Conservation (phyloP, 805 yeast species). For the Ogataea zsoltii region DNA sequence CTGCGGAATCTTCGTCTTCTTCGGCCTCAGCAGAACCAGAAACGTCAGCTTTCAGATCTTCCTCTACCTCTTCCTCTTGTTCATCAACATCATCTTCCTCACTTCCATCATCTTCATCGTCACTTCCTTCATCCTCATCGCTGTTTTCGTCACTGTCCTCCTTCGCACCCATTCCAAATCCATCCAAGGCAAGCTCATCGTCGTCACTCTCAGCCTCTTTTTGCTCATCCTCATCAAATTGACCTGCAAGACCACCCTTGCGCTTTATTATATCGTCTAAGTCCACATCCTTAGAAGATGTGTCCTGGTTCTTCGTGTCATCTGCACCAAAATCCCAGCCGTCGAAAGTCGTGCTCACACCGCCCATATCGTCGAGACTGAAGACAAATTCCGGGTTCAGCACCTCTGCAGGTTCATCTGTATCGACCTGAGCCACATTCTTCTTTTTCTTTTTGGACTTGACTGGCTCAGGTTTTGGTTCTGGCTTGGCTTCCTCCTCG, state of each 20-base stretch:
- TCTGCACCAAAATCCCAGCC: conserved; percentile 86
- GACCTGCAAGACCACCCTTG: conserved; percentile 64
- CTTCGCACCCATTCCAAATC: conserved; percentile 40
- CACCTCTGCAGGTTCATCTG: conserved; percentile 44
- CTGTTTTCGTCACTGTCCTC: conserved; percentile 31
- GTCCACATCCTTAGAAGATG: conserved; percentile 64
- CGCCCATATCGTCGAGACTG: conserved; percentile 52
- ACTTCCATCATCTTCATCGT: conserved; percentile 35
- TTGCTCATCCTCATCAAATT: conserved; percentile 38
- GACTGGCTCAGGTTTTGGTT: conserved; percentile 1
- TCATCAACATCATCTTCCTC: conserved; percentile 37
- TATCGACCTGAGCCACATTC: conserved; percentile 26
- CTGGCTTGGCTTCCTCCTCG: conserved; percentile 24
- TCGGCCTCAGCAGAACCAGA: conserved; percentile 27
- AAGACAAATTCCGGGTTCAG: conserved; percentile 76
- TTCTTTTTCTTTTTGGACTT: conserved; percentile 16
- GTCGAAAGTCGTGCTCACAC: conserved; percentile 43
- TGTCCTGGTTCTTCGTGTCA: conserved; percentile 25
- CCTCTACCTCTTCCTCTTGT: conserved; percentile 30
- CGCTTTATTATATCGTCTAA: conserved; percentile 83
- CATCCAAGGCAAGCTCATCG: conserved; percentile 44
- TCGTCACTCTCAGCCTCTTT: conserved; percentile 38
- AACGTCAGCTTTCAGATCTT: conserved; percentile 28
- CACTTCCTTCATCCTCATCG: conserved; percentile 28
- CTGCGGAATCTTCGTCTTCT: conserved; percentile 64